Conservation (phyloP, 129 eudicot genomes). For the Glebionis coronaria region DNA sequence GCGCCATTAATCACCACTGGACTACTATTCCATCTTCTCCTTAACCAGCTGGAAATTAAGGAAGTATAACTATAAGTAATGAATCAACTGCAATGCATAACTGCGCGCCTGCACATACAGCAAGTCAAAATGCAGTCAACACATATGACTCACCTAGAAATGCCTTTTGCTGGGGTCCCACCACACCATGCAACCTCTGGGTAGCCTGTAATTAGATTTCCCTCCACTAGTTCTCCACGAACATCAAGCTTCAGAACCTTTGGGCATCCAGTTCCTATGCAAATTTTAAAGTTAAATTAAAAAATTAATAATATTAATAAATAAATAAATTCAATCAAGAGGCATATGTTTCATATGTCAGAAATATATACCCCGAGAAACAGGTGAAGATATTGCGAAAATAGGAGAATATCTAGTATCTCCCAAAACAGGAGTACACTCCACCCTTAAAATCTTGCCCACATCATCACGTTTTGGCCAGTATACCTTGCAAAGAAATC, state of each 20-base stretch:
- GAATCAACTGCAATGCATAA: slow-evolving; percentile 3
- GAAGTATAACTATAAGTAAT: slow-evolving; percentile 2
- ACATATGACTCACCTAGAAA: slow-evolving; percentile 65
- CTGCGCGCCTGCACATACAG: neutral
- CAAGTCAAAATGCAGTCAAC: slow-evolving; percentile 15
- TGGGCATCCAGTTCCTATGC: slow-evolving; percentile 79
- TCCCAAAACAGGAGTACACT: slow-evolving; percentile 82
- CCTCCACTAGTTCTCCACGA: slow-evolving; percentile 87
- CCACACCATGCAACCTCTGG: slow-evolving; percentile 99
- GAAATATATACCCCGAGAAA: slow-evolving; percentile 62
- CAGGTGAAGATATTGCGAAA: slow-evolving; percentile 82
- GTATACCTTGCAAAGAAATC: slow-evolving; percentile 49
- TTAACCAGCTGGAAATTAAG: slow-evolving; percentile 67
- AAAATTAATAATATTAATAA: slow-evolving; percentile 1
- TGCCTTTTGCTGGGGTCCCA: slow-evolving; percentile 91
- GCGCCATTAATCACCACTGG: slow-evolving; percentile 91
- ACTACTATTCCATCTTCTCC: slow-evolving; percentile 94
- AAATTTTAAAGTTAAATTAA: slow-evolving; percentile 7
- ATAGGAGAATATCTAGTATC: slow-evolving; percentile 66
- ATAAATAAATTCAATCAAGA: slow-evolving; percentile 6
- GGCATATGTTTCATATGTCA: neutral
- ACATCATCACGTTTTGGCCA: slow-evolving; percentile 78
- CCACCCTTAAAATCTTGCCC: slow-evolving; percentile 70
- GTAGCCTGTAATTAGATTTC: slow-evolving; percentile 67
- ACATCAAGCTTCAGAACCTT: slow-evolving; percentile 92